These are phyloP conservation scores for Saitoella complicata DNA, from an alignment of 805 yeast genomes.

Conservation along the genomic window DNA sequence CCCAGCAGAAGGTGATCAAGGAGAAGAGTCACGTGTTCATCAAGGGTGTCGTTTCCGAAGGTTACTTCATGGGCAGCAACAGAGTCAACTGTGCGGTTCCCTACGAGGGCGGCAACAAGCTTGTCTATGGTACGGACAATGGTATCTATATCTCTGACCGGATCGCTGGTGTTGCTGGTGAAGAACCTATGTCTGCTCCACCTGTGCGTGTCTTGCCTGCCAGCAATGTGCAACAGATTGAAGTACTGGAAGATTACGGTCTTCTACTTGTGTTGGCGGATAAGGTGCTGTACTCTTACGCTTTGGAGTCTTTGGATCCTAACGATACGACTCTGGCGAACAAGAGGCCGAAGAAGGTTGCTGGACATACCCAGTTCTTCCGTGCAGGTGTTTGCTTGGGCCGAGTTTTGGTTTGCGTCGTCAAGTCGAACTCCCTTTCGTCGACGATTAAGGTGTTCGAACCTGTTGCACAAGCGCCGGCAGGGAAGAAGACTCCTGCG, in stretches of 20 bases:
- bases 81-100: slow-evolving; percentile 84
- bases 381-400: slow-evolving; percentile 89
- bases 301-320: slow-evolving; percentile 44
- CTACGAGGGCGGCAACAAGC: slow-evolving; percentile 75
- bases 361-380: slow-evolving; percentile 80
- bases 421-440: slow-evolving; percentile 64
- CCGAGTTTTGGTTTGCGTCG: slow-evolving; percentile 74
- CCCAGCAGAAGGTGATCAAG: slow-evolving; percentile 61
- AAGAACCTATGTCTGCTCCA: slow-evolving; percentile 12
- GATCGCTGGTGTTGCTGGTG: slow-evolving; percentile 26
- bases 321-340: slow-evolving; percentile 30
- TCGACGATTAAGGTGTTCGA: slow-evolving; percentile 68
- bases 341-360: slow-evolving; percentile 54
- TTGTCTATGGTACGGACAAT: slow-evolving; percentile 78
- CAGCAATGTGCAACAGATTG: slow-evolving; percentile 70
- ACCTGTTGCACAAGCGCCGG: slow-evolving; percentile 52
- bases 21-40: slow-evolving; percentile 67
- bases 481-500: slow-evolving; percentile 25
- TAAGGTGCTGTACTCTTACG: slow-evolving; percentile 62
- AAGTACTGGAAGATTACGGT: slow-evolving; percentile 80
- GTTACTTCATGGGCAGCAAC: slow-evolving; percentile 56
- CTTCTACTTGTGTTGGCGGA: slow-evolving; percentile 69
- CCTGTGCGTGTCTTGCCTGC: slow-evolving; percentile 65
- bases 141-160: slow-evolving; percentile 76
- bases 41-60: slow-evolving; percentile 53